phyloP scores from a whole-genome alignment of 139 green algal genomes.

The Micractinium sp. region DNA sequence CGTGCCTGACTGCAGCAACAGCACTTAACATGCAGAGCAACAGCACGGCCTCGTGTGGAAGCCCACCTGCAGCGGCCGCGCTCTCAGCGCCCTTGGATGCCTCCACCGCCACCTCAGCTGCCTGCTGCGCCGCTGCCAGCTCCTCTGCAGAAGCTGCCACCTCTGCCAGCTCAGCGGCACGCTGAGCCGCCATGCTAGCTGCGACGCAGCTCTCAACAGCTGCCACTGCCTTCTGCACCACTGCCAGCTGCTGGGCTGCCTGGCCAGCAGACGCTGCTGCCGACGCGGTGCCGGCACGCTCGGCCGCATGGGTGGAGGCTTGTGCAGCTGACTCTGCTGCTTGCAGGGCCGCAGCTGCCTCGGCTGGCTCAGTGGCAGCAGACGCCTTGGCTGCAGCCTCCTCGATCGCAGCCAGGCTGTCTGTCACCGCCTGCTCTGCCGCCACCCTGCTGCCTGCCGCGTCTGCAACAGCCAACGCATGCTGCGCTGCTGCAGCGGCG shows the following conservation, averaged over 20 bases:
- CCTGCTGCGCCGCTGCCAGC: background rate
- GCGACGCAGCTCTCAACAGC: background rate
- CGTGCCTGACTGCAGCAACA: background rate
- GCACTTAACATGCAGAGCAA: too few relatives aligned
- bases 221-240: conserved; percentile 1
- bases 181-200: background rate
- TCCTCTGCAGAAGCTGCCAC: background rate
- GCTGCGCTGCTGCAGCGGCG: background rate
- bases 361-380: background rate
- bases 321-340: background rate
- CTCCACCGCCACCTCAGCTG: background rate
- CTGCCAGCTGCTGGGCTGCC: background rate
- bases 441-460: background rate
- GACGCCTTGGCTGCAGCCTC: background rate
- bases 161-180: conserved; percentile 3
- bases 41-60: too few relatives aligned
- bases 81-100: background rate
- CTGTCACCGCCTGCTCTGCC: background rate
- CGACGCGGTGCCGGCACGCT: conserved; percentile 6
- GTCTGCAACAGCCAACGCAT: background rate
- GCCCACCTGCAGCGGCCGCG: background rate
- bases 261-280: background rate
- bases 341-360: background rate
- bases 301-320: background rate
- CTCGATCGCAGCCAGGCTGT: background rate